Conservation (phyloP, 306 rosid species). For the Psophocarpus tetragonolobus region DNA sequence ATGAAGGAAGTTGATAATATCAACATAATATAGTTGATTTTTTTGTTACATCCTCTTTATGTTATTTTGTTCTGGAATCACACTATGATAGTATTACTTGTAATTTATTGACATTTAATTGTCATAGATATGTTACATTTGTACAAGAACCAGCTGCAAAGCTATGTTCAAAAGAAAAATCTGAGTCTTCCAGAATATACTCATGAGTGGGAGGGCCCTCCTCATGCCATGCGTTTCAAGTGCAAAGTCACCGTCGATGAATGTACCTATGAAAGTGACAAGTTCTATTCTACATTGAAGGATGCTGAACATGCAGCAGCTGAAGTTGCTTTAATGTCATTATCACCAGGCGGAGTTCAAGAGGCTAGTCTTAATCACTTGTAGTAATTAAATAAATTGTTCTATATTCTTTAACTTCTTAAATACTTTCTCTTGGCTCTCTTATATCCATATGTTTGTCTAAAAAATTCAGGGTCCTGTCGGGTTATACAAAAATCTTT, state of each 20-base stretch:
- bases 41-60: constrained; percentile 14
- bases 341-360: constrained; percentile 49
- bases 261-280: constrained; percentile 58
- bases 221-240: constrained; percentile 69
- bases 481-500: constrained; percentile 71
- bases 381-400: constrained; percentile 2
- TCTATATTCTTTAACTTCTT: constrained; percentile 18
- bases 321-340: constrained; percentile 63
- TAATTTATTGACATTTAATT: constrained; percentile 23
- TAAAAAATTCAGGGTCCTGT: constrained; percentile 49
- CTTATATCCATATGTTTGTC: constrained; percentile 20
- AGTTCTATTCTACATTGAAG: constrained; percentile 57
- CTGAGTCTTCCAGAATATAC: constrained; percentile 61
- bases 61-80: constrained; percentile 24
- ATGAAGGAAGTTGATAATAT: constrained; percentile 7
- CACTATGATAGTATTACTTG: background rate
- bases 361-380: constrained; percentile 58
- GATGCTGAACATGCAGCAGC: constrained; percentile 96
- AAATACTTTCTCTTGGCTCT: background rate
- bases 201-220: constrained; percentile 79
- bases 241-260: constrained; percentile 70
- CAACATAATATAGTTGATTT: background rate
- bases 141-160: constrained; percentile 73
- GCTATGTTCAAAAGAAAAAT: constrained; percentile 64
- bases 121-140: constrained; percentile 51